phyloP scores from a whole-genome alignment of 805 yeast genomes.

The Ogataea allantospora region DNA sequence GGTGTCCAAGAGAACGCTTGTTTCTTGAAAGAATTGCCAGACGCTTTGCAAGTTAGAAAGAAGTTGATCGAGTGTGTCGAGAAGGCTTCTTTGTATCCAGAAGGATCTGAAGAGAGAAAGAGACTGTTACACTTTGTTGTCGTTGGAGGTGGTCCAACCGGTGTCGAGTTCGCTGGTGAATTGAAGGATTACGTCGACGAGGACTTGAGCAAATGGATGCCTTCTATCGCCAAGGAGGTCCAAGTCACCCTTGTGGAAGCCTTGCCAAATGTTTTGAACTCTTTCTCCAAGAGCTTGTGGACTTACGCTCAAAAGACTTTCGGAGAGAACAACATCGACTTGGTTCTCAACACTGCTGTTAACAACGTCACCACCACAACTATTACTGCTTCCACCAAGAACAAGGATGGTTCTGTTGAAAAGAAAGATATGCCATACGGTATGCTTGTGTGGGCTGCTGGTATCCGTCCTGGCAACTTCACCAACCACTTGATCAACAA shows the following conservation, averaged over 20 bases:
- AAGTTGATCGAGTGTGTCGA: slow-evolving; percentile 50
- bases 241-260: slow-evolving; percentile 52
- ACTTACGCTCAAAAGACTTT: slow-evolving; percentile 52
- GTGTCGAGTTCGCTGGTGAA: slow-evolving; percentile 59
- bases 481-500: slow-evolving; percentile 42
- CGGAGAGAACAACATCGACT: slow-evolving; percentile 47
- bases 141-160: slow-evolving; percentile 61
- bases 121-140: slow-evolving; percentile 51
- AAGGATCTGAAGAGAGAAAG: slow-evolving; percentile 50
- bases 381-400: slow-evolving; percentile 43
- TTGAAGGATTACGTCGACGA: slow-evolving; percentile 56
- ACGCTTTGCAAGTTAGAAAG: slow-evolving; percentile 47
- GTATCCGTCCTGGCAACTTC: slow-evolving; percentile 53
- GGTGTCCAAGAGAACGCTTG: slow-evolving; percentile 55
- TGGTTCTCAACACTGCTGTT: slow-evolving; percentile 48
- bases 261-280: slow-evolving; percentile 50
- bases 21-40: slow-evolving; percentile 52
- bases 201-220: slow-evolving; percentile 54
- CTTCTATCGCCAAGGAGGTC: slow-evolving; percentile 49
- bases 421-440: slow-evolving; percentile 49
- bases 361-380: slow-evolving; percentile 45
- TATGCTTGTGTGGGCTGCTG: slow-evolving; percentile 57
- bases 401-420: slow-evolving; percentile 41
- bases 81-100: slow-evolving; percentile 52
- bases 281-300: slow-evolving; percentile 50